phyloP scores from a whole-genome alignment of 345 rosid species.

The Boechera divaricarpa region DNA sequence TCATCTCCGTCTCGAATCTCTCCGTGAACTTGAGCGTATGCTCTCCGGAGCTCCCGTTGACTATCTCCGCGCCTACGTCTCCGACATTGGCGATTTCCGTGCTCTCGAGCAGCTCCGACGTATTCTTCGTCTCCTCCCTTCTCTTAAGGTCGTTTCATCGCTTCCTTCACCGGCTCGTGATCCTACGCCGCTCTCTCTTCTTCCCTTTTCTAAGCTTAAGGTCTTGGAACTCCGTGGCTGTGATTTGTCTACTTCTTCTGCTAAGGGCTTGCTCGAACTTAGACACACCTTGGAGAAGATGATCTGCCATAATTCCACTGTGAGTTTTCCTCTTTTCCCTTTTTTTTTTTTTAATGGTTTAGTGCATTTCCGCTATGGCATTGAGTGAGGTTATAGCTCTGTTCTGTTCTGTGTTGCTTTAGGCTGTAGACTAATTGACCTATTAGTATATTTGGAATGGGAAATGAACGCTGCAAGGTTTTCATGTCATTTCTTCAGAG shows the following conservation, averaged over 20 bases:
- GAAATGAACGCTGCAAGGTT: conserved; percentile 36
- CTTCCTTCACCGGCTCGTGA: conserved; percentile 79
- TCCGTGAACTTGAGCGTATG: conserved; percentile 81
- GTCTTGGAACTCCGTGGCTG: conserved; percentile 89
- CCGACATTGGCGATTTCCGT: conserved; percentile 95
- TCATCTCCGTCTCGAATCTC: conserved; percentile 87
- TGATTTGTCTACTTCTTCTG: conserved; percentile 91
- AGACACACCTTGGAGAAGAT: conserved; percentile 91
- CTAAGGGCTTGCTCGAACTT: conserved; percentile 87
- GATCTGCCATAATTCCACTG: conserved; percentile 93
- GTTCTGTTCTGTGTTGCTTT: conserved; percentile 24
- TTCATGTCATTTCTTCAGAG: conserved; percentile 37
- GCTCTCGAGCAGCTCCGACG: conserved; percentile 96
- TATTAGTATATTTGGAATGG: conserved; percentile 39
- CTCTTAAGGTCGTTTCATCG: conserved; percentile 82
- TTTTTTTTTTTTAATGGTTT: background rate
- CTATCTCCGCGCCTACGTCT: conserved; percentile 94
- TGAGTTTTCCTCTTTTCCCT: conserved; percentile 47
- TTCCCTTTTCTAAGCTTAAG: conserved; percentile 80
- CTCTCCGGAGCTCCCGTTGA: conserved; percentile 93
- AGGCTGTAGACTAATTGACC: conserved; percentile 38
- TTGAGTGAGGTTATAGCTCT: conserved; percentile 36
- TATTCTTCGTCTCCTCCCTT: conserved; percentile 76
- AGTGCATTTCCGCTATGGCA: conserved; percentile 22
- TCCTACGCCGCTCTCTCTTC: conserved; percentile 86